These are phyloP conservation scores for Haberlea rhodopensis DNA, from an alignment of 257 asterid species.

Conservation along the genomic window DNA sequence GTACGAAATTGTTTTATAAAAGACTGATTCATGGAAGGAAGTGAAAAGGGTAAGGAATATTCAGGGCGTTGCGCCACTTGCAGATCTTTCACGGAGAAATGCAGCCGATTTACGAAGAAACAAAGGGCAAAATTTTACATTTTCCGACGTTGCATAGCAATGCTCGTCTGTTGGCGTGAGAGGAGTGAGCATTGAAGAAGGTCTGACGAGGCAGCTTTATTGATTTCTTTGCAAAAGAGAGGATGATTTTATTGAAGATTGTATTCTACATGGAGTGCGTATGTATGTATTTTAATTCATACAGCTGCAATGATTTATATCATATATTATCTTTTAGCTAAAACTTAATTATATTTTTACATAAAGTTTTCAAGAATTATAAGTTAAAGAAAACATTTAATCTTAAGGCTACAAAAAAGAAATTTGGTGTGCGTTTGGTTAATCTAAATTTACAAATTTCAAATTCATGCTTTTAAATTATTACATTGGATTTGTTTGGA, in stretches of 20 bases:
- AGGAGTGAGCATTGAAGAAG: constrained; percentile 37
- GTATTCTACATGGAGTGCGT: not conserved
- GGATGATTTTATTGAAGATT: not conserved
- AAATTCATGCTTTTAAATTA: too few relatives aligned
- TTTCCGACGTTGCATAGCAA: constrained; percentile 70
- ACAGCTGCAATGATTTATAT: too few relatives aligned
- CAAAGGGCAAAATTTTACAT: constrained; percentile 73
- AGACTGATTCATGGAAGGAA: constrained; percentile 26
- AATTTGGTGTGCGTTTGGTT: too few relatives aligned
- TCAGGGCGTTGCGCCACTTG: constrained; percentile 5
- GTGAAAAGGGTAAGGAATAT: constrained; percentile 3
- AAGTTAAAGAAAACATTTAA: too few relatives aligned
- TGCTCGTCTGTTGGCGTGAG: constrained; percentile 84
- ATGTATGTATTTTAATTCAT: not conserved
- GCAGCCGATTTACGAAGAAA: constrained; percentile 53
- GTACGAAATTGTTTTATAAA: not conserved
- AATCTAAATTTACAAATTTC: too few relatives aligned
- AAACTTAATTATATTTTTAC: too few relatives aligned
- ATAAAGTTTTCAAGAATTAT: too few relatives aligned
- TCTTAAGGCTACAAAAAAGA: too few relatives aligned
- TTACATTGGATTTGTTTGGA: too few relatives aligned
- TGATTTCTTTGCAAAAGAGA: too few relatives aligned
- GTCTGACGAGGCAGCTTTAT: not conserved
- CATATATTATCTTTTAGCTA: too few relatives aligned
- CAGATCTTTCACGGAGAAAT: constrained; percentile 50